Conservation (phyloP, 768 basidiomycete species). For the Suillus subaureus region DNA sequence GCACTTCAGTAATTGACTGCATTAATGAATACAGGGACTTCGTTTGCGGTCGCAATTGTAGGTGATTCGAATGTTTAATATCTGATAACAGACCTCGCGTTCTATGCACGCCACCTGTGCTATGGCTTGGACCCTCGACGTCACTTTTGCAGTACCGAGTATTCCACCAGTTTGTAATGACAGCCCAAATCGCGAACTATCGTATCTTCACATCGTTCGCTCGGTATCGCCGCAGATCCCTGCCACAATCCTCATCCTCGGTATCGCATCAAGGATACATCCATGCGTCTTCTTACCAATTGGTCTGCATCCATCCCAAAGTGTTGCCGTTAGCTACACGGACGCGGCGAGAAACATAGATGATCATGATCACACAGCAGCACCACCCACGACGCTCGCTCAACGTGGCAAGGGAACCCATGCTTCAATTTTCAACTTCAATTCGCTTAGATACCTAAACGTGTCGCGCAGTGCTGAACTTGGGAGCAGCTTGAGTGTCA, state of each 20-base stretch:
- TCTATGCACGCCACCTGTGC: too few species aligned
- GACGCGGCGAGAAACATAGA: not conserved
- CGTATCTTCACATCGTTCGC: not conserved
- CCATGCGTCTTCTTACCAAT: not conserved
- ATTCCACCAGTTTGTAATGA: not conserved
- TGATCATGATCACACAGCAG: not conserved
- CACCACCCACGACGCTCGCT: not conserved
- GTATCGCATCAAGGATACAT: not conserved
- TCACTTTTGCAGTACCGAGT: not conserved
- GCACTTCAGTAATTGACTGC: not conserved
- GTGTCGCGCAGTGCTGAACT: not conserved
- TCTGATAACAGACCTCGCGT: not conserved
- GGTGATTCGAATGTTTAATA: not conserved
- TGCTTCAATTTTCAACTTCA: not conserved
- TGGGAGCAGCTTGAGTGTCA: not conserved
- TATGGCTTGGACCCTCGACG: not conserved
- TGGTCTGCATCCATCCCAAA: not conserved
- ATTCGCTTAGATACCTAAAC: not conserved
- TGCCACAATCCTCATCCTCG: not conserved
- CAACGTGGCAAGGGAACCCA: not conserved
- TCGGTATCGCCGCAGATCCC: not conserved
- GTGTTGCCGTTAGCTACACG: not conserved
- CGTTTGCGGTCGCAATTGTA: not conserved
- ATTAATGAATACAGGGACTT: not conserved
- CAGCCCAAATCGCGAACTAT: not conserved